Percentiles rank a stretch among this genome's conserved stretches.
These are phyloP conservation scores for Aquilaria sinensis DNA, from an alignment of 345 rosid genomes.

Conservation along the genomic window DNA sequence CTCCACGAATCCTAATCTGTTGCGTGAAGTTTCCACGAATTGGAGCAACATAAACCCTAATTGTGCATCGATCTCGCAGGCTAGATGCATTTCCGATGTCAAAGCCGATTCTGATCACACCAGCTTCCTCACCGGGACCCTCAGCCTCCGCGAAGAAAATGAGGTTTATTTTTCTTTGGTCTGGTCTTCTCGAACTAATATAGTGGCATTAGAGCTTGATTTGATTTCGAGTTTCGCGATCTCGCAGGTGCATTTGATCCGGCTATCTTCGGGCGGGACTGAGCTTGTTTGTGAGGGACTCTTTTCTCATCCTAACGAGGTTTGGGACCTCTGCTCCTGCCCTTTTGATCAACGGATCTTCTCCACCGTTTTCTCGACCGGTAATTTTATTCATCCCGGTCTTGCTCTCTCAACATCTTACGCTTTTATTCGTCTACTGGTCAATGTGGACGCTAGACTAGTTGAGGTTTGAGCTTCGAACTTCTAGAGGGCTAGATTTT, in stretches of 20 bases:
- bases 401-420: conserved; percentile 2
- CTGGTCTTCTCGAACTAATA: background rate
- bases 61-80: conserved; percentile 30
- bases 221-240: background rate
- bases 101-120: conserved; percentile 94
- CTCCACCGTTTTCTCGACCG: conserved; percentile 77
- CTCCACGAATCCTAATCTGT: background rate
- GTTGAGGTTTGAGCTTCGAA: background rate
- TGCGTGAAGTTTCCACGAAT: background rate
- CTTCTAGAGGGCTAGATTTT: background rate
- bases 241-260: conserved; percentile 79
- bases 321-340: conserved; percentile 87
- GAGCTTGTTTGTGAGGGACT: conserved; percentile 88
- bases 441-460: background rate
- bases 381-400: conserved; percentile 26
- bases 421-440: conserved; percentile 6
- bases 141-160: conserved; percentile 84
- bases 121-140: conserved; percentile 93
- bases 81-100: conserved; percentile 89
- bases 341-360: conserved; percentile 93
- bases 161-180: conserved; percentile 38
- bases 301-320: conserved; percentile 91
- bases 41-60: background rate
- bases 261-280: conserved; percentile 80
- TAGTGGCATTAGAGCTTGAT: background rate